Evolutionary conservation across 257 asterid species (phyloP).

Genomic region (Solanum ossicruentum): DNA sequence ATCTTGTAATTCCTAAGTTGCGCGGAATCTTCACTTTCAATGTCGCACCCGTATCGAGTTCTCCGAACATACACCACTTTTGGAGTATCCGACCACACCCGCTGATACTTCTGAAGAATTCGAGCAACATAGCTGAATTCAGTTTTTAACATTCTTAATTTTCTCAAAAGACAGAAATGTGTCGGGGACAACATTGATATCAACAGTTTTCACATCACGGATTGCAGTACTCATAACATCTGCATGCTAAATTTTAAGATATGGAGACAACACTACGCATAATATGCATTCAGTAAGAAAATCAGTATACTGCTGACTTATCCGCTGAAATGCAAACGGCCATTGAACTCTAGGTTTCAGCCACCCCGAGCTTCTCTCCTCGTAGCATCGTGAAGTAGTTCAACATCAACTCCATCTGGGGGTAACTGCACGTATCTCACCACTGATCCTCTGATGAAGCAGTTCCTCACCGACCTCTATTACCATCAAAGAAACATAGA

Average conservation of each 20-base stretch:
- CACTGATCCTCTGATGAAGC: slow-evolving; percentile 99
- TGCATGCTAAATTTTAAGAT: background rate
- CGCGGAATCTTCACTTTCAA: too few species aligned
- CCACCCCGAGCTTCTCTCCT: slow-evolving; percentile 96
- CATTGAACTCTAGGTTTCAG: background rate
- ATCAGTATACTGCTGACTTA: background rate
- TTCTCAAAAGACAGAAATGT: background rate
- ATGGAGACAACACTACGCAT: background rate
- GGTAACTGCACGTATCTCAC: slow-evolving; percentile 96
- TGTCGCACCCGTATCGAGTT: too few species aligned
- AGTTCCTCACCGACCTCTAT: slow-evolving; percentile 88
- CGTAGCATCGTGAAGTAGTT: slow-evolving; percentile 92
- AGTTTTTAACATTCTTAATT: background rate
- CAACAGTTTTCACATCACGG: background rate
- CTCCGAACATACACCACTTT: too few species aligned
- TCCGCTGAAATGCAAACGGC: background rate
- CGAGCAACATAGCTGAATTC: background rate
- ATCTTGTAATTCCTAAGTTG: too few species aligned
- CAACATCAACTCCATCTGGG: slow-evolving; percentile 92
- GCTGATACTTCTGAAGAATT: too few species aligned
- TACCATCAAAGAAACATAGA: background rate
- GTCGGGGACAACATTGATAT: background rate
- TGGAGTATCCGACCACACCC: too few species aligned
- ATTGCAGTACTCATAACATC: background rate
- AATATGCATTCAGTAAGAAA: background rate